Conservation (phyloP, 2,329 filamentous ascomycete species). For the Epichloe amarillans region DNA sequence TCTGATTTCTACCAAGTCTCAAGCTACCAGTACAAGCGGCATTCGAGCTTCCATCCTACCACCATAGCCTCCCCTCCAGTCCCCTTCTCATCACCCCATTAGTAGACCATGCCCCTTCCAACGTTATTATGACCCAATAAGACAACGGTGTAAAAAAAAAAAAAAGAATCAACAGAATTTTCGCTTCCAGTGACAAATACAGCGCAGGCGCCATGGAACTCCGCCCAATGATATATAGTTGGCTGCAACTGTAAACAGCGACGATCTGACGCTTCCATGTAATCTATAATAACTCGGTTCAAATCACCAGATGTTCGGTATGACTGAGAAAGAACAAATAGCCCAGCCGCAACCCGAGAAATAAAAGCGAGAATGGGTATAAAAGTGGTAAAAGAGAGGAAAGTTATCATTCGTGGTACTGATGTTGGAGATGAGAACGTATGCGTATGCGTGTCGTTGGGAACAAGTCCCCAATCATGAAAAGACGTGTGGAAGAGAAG, state of each 20-base stretch:
- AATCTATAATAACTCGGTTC: neutral
- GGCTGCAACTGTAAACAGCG: neutral
- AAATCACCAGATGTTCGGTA: neutral
- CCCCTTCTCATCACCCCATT: neutral
- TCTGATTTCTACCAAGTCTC: too few species aligned
- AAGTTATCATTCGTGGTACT: neutral
- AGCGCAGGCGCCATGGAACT: conserved; percentile 10
- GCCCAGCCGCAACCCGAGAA: neutral
- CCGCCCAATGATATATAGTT: conserved; percentile 6
- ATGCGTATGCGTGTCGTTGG: neutral
- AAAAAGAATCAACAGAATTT: neutral
- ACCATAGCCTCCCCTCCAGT: too few species aligned
- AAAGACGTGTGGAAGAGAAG: neutral
- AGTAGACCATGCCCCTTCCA: neutral
- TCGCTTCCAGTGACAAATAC: neutral
- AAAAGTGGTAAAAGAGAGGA: neutral
- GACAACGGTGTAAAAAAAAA: neutral
- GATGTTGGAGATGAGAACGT: neutral
- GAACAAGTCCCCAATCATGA: neutral
- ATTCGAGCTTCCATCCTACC: too few species aligned
- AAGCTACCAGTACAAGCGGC: too few species aligned
- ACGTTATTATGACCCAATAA: neutral
- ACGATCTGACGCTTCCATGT: neutral
- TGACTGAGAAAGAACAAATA: neutral
- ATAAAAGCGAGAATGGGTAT: neutral